Evolutionary conservation across 148 eudicot genomes (phyloP).

Genomic region (Amaranthus palmeri): DNA sequence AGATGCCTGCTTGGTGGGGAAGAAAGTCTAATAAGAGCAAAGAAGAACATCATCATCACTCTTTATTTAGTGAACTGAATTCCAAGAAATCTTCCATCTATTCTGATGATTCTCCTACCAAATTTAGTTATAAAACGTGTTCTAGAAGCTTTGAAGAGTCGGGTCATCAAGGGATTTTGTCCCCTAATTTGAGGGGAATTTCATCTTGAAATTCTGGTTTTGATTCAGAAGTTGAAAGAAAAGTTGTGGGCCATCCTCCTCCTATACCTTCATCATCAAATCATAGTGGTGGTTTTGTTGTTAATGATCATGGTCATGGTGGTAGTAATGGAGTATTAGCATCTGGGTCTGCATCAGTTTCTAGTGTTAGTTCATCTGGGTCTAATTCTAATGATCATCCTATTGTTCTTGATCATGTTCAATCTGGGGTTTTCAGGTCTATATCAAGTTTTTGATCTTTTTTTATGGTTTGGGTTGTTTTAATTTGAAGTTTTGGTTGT

Average conservation of each 20-base stretch:
- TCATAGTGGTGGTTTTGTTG: conserved; percentile 23
- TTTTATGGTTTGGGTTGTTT: neutral
- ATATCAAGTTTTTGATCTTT: neutral
- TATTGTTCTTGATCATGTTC: conserved; percentile 42
- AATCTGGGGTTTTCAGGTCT: conserved; percentile 50
- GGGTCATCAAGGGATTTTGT: conserved; percentile 5
- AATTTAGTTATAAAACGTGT: conserved; percentile 15
- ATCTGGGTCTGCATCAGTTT: conserved; percentile 59
- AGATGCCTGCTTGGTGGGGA: conserved; percentile 86
- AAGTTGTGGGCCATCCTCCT: conserved; percentile 44
- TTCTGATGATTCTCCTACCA: neutral
- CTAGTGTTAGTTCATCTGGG: conserved; percentile 76
- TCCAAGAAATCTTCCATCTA: conserved; percentile 1
- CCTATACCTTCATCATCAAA: conserved; percentile 42
- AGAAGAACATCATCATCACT: conserved; percentile 25
- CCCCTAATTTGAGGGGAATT: conserved; percentile 27
- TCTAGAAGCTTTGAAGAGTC: conserved; percentile 48
- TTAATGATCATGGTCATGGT: conserved; percentile 25
- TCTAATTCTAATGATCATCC: conserved; percentile 62
- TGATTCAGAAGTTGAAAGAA: conserved; percentile 51
- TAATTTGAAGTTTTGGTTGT: neutral
- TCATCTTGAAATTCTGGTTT: conserved; percentile 18
- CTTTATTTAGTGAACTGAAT: conserved; percentile 11
- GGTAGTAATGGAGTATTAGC: conserved; percentile 30
- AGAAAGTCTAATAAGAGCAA: conserved; percentile 53